phyloP scores from a whole-genome alignment of 2,329 filamentous ascomycete species.

The Talaromyces sp. region DNA sequence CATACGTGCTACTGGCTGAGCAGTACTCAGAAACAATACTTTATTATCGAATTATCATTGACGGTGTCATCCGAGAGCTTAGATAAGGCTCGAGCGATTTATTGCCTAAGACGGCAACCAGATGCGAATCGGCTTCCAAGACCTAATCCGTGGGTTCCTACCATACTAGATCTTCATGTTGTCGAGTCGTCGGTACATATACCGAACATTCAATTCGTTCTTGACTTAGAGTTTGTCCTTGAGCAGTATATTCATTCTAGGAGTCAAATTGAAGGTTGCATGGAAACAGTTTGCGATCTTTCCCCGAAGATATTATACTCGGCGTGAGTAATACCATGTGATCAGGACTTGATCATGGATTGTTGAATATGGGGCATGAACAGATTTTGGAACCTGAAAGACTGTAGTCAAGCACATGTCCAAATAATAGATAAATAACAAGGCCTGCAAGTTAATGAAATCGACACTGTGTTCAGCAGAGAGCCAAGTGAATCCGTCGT shows the following conservation, averaged over 20 bases:
- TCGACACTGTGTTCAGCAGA: background rate
- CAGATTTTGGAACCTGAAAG: background rate
- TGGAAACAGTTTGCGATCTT: background rate
- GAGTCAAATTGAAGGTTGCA: background rate
- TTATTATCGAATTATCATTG: background rate
- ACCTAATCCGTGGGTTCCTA: background rate
- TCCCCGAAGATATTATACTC: background rate
- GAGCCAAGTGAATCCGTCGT: background rate
- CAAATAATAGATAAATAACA: background rate
- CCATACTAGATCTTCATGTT: background rate
- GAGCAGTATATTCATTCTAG: background rate
- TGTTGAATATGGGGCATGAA: background rate
- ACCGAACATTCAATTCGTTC: background rate
- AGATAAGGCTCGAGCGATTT: background rate
- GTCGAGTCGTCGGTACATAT: background rate
- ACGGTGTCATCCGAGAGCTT: background rate
- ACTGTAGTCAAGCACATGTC: background rate
- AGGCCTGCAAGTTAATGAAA: background rate
- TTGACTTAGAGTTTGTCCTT: background rate
- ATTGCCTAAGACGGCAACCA: background rate
- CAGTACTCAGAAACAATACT: background rate
- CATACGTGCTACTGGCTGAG: background rate
- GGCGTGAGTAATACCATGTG: background rate
- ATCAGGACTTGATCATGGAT: background rate
- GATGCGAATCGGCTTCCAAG: background rate